Base-by-base conservation (phyloP, 495 filamentous ascomycete genomes). In the Penicillium bialowiezense region DNA sequence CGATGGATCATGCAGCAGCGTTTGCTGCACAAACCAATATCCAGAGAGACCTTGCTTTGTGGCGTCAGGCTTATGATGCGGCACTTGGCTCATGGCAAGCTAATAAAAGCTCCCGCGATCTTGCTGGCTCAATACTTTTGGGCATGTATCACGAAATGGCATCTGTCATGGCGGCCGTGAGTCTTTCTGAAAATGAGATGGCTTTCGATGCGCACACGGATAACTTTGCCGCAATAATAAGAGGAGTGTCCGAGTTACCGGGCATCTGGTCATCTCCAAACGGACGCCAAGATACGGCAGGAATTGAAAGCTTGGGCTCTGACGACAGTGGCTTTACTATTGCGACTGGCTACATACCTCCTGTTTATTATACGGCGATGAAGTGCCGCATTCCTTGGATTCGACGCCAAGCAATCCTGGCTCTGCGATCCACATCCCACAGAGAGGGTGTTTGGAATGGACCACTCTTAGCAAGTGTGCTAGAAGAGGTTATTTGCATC, bases 371-470 rank as follows among this genome's bases (percentile, higher is more conserved):
- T 57, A 69, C 71, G 0, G 77, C 75, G 1, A 46, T 78, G 12
- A 81, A 81, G 51, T 85, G 81, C 44, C 79, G 78, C 13, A 65
- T 73, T n/a, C 67, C 55, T 13, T 54, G 50, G 1, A 62, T 81
- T 26, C 58, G 80, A 36, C 55, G 59, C 3, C 60, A 72, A 6
- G 79, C 79, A 0, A 56, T 82, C 13, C 24, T 40, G 12, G 50
- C 78, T 8, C 51, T 85, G 12, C 41, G 51, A 14, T 33, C 43
- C 0, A 47, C 58, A 5, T 51, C 62, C 5, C 77, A 82, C 52
- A 67, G 73, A 23, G 82, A 84, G 56, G 81, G 75, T 0, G 63
- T 79, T 1, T 86, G 79, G 78, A 56, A 60, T 50, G 57, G 57
- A 1, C 39, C 35, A 3, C 29, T 60, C n/a, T 33, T 60, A 28